Percentiles rank a stretch among this genome's conserved stretches.
Conservation (phyloP, 106 monocot species). For the Dendrobium chrysotoxum region DNA sequence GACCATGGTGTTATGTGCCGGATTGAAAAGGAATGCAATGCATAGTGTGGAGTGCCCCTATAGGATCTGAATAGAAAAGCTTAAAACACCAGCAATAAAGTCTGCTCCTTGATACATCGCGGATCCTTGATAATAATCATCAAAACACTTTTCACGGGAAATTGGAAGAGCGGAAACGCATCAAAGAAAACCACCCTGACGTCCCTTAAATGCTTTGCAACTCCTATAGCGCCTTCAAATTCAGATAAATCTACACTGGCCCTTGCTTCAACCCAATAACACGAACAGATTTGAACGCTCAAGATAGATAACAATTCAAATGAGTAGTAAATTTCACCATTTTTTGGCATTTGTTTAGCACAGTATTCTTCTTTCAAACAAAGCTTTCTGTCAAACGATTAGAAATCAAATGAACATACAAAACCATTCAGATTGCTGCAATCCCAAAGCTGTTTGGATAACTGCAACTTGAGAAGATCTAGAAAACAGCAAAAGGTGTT, state of each 20-base stretch:
- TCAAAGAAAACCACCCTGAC: slow-evolving; percentile 1
- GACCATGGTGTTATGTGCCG: neutral
- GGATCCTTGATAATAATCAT: neutral
- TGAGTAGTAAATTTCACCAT: neutral
- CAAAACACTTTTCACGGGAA: neutral
- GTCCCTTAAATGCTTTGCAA: neutral
- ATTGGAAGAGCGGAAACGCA: neutral
- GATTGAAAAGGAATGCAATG: neutral
- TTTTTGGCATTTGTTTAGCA: neutral
- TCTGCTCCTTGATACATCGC: neutral
- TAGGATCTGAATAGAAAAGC: neutral
- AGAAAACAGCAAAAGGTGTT: neutral
- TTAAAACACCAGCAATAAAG: neutral
- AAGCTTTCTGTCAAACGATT: neutral
- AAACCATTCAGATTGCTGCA: slow-evolving; percentile 1
- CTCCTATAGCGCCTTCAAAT: slow-evolving; percentile 2
- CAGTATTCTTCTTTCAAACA: neutral
- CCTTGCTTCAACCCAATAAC: neutral
- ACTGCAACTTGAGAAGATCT: neutral
- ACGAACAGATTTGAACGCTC: neutral
- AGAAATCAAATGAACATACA: neutral
- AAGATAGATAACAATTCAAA: neutral
- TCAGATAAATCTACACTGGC: neutral
- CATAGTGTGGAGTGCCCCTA: neutral
- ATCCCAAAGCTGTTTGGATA: neutral